Evolutionary conservation across 1,284 basidiomycete genomes (phyloP), one percentile per base, ranked within the genome.

Genomic region (Bjerkandera adusta): DNA sequence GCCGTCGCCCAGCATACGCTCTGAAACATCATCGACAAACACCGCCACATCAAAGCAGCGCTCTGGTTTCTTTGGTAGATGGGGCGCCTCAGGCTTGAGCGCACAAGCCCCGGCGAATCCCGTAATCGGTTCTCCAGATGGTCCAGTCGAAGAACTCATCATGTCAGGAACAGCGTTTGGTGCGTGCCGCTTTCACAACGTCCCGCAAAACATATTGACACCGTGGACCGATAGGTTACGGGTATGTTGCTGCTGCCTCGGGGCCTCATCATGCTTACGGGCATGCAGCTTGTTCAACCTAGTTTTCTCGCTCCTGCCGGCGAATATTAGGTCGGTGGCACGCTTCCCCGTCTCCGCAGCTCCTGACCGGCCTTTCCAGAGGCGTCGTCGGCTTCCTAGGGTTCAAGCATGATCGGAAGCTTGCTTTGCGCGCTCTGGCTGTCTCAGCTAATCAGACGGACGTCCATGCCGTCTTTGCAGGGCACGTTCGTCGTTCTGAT

Each of bases 111-210:
- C 53, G 2, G 30, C 57, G 4, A 59, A 55, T 16, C 51, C 55
- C 5, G 50, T 50, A 34, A 36, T 56, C 40, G 41, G 51, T 13
- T 45, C 54, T 7, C 54, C 54, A 6, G 76, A 83, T 35, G 82
- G 79, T 0, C 75, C 77, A 0, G 64, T 87, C 1, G 86, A 89
- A 59, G 85, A 89, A 48, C 58, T 89, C 12, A 78, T 90, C 44
- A 61, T 87, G 34, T 77, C 81, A 4, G 87, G 87, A 2, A 79
- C 83, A 4, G 87, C 87, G 2, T 90, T 89, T 57, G 87, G 83
- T 83, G 49, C 41, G 63, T 49, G 18, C 37, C 32, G 29, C 25
- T 13, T 33, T 36, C 15, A 15, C 8, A 10, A 30, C 15, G 10
- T 10, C 29, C 29, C 15, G n/a, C 15, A 30, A 30, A 30, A n/a